Conservation (phyloP, 116 monocot species). For the Phalaenopsis hybrid region DNA sequence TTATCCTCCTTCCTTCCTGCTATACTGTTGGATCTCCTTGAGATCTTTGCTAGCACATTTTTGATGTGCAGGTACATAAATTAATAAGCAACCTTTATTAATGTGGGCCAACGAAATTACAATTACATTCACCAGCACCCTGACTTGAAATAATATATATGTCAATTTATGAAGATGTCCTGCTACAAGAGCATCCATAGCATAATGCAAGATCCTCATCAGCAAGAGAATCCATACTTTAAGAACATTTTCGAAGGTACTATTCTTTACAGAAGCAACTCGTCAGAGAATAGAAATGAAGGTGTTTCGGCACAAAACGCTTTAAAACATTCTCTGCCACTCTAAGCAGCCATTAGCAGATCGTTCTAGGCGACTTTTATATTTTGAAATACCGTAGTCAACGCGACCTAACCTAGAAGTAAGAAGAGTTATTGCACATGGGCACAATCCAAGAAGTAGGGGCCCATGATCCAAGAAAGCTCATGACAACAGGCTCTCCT, state of each 20-base stretch:
- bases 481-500: background rate
- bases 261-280: too few species aligned
- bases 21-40: too few species aligned
- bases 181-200: too few species aligned
- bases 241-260: too few species aligned
- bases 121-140: background rate
- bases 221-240: too few species aligned
- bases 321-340: background rate
- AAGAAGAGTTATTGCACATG: conserved; percentile 3
- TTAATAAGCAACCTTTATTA: background rate
- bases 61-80: background rate
- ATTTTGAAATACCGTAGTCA: background rate
- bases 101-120: background rate
- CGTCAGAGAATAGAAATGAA: too few species aligned
- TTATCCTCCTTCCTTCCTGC: too few species aligned
- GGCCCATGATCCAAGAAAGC: conserved; percentile 13
- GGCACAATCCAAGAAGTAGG: conserved; percentile 12
- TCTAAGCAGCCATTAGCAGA: background rate
- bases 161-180: background rate
- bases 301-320: too few species aligned
- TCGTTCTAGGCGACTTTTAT: background rate
- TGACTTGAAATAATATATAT: background rate
- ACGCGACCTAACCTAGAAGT: background rate
- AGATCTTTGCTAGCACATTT: too few species aligned
- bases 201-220: too few species aligned